These are phyloP conservation scores for Termitomyces sp. DNA, from an alignment of 768 basidiomycete species.

Conservation along the genomic window DNA sequence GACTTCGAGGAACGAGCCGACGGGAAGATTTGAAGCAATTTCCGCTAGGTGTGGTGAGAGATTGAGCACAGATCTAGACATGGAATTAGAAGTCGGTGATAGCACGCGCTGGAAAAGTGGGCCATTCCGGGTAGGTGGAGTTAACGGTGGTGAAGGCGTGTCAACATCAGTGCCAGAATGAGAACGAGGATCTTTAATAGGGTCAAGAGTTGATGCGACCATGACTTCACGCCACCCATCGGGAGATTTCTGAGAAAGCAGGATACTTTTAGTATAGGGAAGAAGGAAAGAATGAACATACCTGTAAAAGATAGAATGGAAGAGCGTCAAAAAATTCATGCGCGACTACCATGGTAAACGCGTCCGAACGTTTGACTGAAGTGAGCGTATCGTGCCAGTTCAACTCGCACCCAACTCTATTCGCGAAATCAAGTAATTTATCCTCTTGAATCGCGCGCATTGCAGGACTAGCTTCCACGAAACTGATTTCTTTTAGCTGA, in stretches of 20 bases:
- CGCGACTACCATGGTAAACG: slow-evolving; percentile 83
- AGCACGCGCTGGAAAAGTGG: slow-evolving; percentile 60
- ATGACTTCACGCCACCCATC: slow-evolving; percentile 86
- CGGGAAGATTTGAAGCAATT: slow-evolving; percentile 52
- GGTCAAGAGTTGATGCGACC: slow-evolving; percentile 40
- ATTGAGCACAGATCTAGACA: slow-evolving; percentile 50
- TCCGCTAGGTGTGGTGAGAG: slow-evolving; percentile 49
- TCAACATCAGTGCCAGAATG: not conserved
- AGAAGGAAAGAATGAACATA: slow-evolving; percentile 21
- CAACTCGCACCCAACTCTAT: slow-evolving; percentile 32
- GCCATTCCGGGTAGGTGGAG: slow-evolving; percentile 12
- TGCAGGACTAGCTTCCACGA: slow-evolving; percentile 75
- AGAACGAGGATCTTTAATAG: slow-evolving; percentile 12
- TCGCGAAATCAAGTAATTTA: slow-evolving; percentile 33
- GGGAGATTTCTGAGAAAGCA: slow-evolving; percentile 54
- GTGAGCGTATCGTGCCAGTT: slow-evolving; percentile 74
- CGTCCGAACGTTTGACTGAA: slow-evolving; percentile 46
- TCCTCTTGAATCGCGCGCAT: slow-evolving; percentile 60
- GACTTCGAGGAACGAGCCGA: slow-evolving; percentile 77
- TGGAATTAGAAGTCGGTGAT: slow-evolving; percentile 45
- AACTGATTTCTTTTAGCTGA: slow-evolving; percentile 48
- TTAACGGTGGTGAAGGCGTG: not conserved
- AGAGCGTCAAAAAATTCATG: slow-evolving; percentile 99
- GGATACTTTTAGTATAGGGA: not conserved
- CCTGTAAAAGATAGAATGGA: slow-evolving; percentile 87